These are phyloP conservation scores for Marasmius tenuissimus DNA, from an alignment of 1,284 basidiomycete species.

Conservation along the genomic window DNA sequence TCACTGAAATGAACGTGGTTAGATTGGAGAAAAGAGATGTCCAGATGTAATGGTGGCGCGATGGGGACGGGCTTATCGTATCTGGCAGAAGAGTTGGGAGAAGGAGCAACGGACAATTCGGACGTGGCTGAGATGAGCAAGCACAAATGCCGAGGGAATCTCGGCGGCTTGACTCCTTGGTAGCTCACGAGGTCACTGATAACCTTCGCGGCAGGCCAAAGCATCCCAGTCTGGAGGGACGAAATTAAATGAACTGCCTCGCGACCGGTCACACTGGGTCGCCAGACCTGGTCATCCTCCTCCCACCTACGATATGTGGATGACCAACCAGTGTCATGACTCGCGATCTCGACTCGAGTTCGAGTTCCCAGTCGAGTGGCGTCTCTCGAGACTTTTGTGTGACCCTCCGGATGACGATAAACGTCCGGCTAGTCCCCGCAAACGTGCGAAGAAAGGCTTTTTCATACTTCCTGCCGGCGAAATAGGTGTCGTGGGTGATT, in stretches of 20 bases:
- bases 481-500: slow-evolving; percentile 42
- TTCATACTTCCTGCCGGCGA: slow-evolving; percentile 33
- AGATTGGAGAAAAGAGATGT: too few relatives aligned
- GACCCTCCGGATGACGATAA: slow-evolving; percentile 39
- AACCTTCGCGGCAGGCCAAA: too few relatives aligned
- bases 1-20: too few relatives aligned
- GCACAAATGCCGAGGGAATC: too few relatives aligned
- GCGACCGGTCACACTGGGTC: not conserved
- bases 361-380: slow-evolving; percentile 43
- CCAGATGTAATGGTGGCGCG: too few relatives aligned
- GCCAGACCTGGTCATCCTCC: not conserved
- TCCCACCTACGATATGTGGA: not conserved
- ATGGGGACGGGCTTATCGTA: too few relatives aligned
- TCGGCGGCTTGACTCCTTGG: too few relatives aligned
- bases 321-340: not conserved
- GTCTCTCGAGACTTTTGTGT: slow-evolving; percentile 37
- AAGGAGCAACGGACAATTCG: too few relatives aligned
- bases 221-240: too few relatives aligned
- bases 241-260: not conserved
- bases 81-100: too few relatives aligned
- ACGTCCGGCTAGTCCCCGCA: slow-evolving; percentile 39
- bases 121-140: too few relatives aligned
- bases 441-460: slow-evolving; percentile 50
- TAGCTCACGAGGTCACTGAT: too few relatives aligned
- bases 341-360: slow-evolving; percentile 8